Evolutionary conservation across 345 rosid species (phyloP), one percentile per base, ranked within the genome.

Genomic region (Citrus glauca): DNA sequence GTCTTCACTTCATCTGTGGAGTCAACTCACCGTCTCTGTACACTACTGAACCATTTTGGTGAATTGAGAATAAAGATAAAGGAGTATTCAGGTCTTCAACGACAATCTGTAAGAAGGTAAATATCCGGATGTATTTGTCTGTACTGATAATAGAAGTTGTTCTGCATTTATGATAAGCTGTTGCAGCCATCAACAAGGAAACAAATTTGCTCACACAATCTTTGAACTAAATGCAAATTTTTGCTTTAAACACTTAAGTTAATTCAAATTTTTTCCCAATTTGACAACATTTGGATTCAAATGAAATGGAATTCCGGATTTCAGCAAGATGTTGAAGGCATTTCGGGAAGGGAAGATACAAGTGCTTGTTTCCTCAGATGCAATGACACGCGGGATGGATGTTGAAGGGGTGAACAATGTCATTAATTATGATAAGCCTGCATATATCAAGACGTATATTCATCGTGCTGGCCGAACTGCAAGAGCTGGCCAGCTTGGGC

Each of bases 401-500:
- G 97, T 94, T 71, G 92, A 92, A 86, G 97, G 95, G 71, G 97
- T 96, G 83, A 85, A 87, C 82, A 91, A 90, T 86, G 97, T 92
- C 33, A 80, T 94, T 63, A 96, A 96, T 75, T 94, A 96, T 78
- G 97, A 96, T 77, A 90, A 89, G 91, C 98, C 99, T 76, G 75
- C 88, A 3, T 89, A 81, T 81, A 82, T 91, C 65, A 96, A 92
- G 87, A 94, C 97, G 38, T 92, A 91, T 81, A 88, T 94, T 73
- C 98, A 96, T 86, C 94, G 98, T 66, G 98, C 93, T 82, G 99
- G 99, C 66, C 90, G 95, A 66, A 96, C 99, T 56, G 97, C 99
- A 71, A 90, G 99, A 90, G 98, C 98, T 80, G 95, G 95, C 64
- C 93, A 84, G 87, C 78, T 88, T 69, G 99, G 98, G 9, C 85